Conservation (phyloP, 768 basidiomycete genomes). For the Lyophyllum semitale region DNA sequence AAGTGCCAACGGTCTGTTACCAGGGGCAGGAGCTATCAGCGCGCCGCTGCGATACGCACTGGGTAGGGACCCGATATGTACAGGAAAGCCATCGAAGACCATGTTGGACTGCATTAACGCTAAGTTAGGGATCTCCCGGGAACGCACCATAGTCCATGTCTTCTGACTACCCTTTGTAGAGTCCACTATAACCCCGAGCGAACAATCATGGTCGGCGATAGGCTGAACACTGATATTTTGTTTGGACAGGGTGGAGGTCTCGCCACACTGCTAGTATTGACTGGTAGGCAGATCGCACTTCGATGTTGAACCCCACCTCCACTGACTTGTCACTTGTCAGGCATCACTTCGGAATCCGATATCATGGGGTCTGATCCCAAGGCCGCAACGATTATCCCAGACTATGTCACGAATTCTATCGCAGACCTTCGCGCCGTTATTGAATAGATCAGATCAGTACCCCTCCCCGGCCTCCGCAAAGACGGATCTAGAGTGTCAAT, state of each 20-base stretch:
- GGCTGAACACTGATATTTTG: constrained; percentile 92
- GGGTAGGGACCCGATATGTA: constrained; percentile 69
- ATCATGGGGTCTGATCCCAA: constrained; percentile 70
- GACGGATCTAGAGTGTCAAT: constrained; percentile 4
- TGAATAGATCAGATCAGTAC: background rate
- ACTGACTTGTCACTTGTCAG: constrained; percentile 36
- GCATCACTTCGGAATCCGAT: constrained; percentile 75
- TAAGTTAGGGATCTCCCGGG: constrained; percentile 37
- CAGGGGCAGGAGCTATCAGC: constrained; percentile 83
- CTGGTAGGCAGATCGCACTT: constrained; percentile 69
- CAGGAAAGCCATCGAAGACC: constrained; percentile 88
- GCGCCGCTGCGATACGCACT: constrained; percentile 79
- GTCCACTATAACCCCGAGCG: constrained; percentile 82
- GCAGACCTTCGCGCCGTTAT: constrained; percentile 68
- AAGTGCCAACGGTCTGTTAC: constrained; percentile 66
- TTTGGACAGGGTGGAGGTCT: constrained; percentile 90
- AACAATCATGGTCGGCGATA: constrained; percentile 96
- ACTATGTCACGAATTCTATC: constrained; percentile 79
- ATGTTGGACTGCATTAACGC: constrained; percentile 93
- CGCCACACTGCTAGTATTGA: constrained; percentile 86
- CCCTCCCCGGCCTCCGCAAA: background rate
- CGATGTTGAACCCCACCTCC: background rate
- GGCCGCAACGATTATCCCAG: constrained; percentile 73
- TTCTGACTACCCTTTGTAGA: constrained; percentile 41
- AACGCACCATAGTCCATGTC: background rate